These are phyloP conservation scores for Psidium friedrichsthalianum DNA, from an alignment of 345 rosid species.

Conservation along the genomic window DNA sequence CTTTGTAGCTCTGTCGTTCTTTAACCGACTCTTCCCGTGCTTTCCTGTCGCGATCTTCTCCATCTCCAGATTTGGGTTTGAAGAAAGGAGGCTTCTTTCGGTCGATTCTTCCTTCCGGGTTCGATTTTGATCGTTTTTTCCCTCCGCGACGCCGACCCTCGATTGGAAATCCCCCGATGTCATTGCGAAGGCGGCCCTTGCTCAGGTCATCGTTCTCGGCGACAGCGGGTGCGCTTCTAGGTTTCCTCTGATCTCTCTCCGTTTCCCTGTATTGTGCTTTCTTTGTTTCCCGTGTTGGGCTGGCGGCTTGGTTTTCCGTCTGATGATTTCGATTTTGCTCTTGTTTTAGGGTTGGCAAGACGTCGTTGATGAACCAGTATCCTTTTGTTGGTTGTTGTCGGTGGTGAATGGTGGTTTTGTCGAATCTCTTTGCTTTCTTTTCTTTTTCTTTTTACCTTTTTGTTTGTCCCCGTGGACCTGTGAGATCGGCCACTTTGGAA, in stretches of 20 bases:
- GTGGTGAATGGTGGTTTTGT: background rate
- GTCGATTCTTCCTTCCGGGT: background rate
- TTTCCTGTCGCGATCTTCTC: background rate
- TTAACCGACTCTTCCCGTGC: background rate
- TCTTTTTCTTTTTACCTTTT: background rate
- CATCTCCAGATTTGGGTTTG: background rate
- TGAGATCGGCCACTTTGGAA: background rate
- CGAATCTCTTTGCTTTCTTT: background rate
- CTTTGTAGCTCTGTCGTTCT: background rate
- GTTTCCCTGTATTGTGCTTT: background rate
- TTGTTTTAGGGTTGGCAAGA: conserved; percentile 89
- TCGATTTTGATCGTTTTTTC: background rate
- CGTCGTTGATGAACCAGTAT: conserved; percentile 99
- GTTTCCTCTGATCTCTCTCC: background rate
- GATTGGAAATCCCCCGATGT: conserved; percentile 29
- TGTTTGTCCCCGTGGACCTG: background rate
- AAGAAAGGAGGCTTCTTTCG: background rate
- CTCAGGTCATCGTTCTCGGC: conserved; percentile 98
- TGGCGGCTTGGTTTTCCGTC: conserved; percentile 17
- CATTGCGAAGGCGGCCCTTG: conserved; percentile 81
- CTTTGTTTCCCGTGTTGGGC: background rate
- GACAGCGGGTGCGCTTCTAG: conserved; percentile 73
- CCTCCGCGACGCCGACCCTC: background rate
- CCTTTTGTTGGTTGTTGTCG: conserved; percentile 19
- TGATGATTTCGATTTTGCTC: background rate